Evolutionary conservation across 73 alveolate genomes (phyloP), one percentile per base, ranked within the genome.

Genomic region (Uronychia setigera): DNA sequence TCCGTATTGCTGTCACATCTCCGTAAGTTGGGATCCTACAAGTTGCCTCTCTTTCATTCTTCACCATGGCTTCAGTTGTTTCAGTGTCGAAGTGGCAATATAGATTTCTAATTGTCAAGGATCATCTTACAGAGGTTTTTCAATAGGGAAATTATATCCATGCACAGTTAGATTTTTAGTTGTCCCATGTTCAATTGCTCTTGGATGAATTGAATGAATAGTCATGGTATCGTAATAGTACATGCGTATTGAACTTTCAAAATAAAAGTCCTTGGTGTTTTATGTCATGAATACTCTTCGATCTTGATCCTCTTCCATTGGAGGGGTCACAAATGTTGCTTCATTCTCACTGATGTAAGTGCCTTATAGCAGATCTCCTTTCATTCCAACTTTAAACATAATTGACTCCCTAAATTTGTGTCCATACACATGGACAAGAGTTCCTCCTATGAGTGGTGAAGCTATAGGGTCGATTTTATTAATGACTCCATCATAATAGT

Each of bases 401-500:
- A 79, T 25, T 14, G 83, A 14, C 9, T 81, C 29, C 60, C 30
- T n/a, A 81, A 88, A 83, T 35, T 88, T 88, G 25, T n/a, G 26
- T 0, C 94, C 94, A 32, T 35, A 30, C 11, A 88, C 80, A 0
- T 75, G 33, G 26, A 88, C 87, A 1, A 32, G 32, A 1, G 84
- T 88, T 58, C 32, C 85, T 33, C 82, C 88, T 60, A 27, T 32
- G 11, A 88, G 57, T 0, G 91, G 80, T 19, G 81, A 74, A 59
- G 78, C 82, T 9, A 46, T 46, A 1, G 94, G 94, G 29, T n/a
- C 60, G 29, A 88, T 29, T 25, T 1, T 31, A 9, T 60, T 32
- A 9, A 88, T 59, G 29, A 79, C 46, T 14, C 58, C 58, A 46
- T 88, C 91, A 32, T 88, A 67, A 77, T 83, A 80, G 85, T 83